These are phyloP conservation scores for Phoma sp. DNA, from an alignment of 2,329 filamentous ascomycete genomes.

Conservation along the genomic window DNA sequence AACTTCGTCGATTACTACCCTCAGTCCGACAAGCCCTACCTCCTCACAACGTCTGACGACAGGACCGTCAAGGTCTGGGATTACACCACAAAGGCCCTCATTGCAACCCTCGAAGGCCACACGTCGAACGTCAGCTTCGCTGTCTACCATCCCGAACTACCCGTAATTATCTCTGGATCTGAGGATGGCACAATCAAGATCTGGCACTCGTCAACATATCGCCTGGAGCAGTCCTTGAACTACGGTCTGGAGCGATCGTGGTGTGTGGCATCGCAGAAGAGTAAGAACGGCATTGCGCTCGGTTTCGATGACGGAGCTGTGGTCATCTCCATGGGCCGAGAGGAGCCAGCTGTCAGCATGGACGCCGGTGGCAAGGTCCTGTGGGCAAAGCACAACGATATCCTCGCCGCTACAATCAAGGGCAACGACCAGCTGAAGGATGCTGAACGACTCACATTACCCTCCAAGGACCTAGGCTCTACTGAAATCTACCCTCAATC, in stretches of 20 bases:
- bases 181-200: constrained; percentile 98
- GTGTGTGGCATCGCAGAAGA: constrained; percentile 96
- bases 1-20: constrained; percentile 94
- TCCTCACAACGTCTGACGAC: constrained; percentile 96
- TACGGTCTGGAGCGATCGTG: constrained; percentile 96
- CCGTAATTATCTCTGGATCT: constrained; percentile 96
- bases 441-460: constrained; percentile 82
- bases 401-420: constrained; percentile 94
- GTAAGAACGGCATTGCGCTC: constrained; percentile 91
- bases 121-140: constrained; percentile 98
- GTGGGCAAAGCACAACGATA: constrained; percentile 94
- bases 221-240: constrained; percentile 93
- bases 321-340: constrained; percentile 95
- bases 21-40: constrained; percentile 76
- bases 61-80: constrained; percentile 98
- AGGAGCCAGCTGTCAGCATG: constrained; percentile 98
- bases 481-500: constrained; percentile 98
- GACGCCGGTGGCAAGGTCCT: constrained; percentile 94
- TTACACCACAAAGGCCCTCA: constrained; percentile 96
- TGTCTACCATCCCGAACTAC: constrained; percentile 95
- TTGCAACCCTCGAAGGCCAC: constrained; percentile 95
- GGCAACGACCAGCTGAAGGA: constrained; percentile 89
- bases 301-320: constrained; percentile 98
- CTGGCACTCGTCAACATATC: constrained; percentile 98
- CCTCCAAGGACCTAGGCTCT: constrained; percentile 92